These are phyloP conservation scores for Syncephalis plumigaleata DNA, from an alignment of 371 early-diverging fungal species.

Conservation along the genomic window DNA sequence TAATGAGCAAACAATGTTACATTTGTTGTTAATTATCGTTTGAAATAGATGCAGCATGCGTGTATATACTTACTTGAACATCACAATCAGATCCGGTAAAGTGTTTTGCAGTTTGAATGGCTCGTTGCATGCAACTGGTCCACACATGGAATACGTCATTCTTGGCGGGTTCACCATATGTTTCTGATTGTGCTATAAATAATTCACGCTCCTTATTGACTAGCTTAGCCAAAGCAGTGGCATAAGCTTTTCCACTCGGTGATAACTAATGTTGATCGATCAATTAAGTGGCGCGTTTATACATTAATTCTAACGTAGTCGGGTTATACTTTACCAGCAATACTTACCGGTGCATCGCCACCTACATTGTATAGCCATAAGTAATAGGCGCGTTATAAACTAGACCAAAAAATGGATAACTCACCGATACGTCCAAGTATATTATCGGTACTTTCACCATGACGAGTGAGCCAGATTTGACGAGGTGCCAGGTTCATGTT, in stretches of 20 bases:
- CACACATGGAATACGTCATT: slow-evolving; percentile 31
- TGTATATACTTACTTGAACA: slow-evolving; percentile 16
- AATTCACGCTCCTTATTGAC: slow-evolving; percentile 22
- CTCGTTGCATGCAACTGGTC: slow-evolving; percentile 57
- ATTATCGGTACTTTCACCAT: slow-evolving; percentile 56
- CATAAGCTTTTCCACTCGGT: slow-evolving; percentile 35
- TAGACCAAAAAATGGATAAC: not conserved
- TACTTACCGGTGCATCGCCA: slow-evolving; percentile 59
- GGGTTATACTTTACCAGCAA: not conserved
- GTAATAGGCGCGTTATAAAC: not conserved
- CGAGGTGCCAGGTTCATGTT: slow-evolving; percentile 50
- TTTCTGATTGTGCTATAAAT: slow-evolving; percentile 5
- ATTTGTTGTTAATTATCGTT: slow-evolving; percentile 1
- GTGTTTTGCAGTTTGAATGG: slow-evolving; percentile 45
- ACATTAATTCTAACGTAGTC: no score
- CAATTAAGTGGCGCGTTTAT: not conserved
- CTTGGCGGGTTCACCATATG: slow-evolving; percentile 2
- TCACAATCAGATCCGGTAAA: slow-evolving; percentile 57
- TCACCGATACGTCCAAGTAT: slow-evolving; percentile 28
- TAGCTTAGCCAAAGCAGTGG: slow-evolving; percentile 42
- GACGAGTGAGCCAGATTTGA: slow-evolving; percentile 63
- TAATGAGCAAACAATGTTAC: slow-evolving; percentile 7
- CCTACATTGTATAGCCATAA: slow-evolving; percentile 19
- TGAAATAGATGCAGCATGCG: not conserved
- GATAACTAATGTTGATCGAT: slow-evolving; percentile 19